Evolutionary conservation across 2,329 filamentous ascomycete genomes (phyloP).

Genomic region (Zymoseptoria tritici): DNA sequence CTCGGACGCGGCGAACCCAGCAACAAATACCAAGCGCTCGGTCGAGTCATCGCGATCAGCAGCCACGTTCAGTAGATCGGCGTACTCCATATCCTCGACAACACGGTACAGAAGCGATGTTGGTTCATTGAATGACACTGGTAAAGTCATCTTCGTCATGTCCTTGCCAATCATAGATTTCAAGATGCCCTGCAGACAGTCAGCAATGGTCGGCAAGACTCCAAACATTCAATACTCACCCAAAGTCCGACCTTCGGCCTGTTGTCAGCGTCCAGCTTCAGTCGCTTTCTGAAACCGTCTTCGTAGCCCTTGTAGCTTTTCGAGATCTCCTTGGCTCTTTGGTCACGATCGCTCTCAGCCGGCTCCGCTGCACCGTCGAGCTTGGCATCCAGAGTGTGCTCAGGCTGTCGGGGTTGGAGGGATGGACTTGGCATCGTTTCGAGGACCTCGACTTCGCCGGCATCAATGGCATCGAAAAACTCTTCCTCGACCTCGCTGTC

Average conservation of each 20-base stretch:
- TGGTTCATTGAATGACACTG: slow-evolving; percentile 97
- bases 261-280: slow-evolving; percentile 88
- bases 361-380: slow-evolving; percentile 41
- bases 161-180: slow-evolving; percentile 99
- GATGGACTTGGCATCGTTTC: slow-evolving; percentile 53
- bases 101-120: slow-evolving; percentile 92
- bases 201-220: slow-evolving; percentile 13
- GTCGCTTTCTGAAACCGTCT: slow-evolving; percentile 67
- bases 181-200: slow-evolving; percentile 64
- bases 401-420: slow-evolving; percentile 17
- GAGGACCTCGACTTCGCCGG: slow-evolving; percentile 77
- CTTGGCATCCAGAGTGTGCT: slow-evolving; percentile 16
- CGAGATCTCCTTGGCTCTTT: slow-evolving; percentile 57
- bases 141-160: slow-evolving; percentile 99
- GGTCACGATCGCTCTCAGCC: slow-evolving; percentile 24
- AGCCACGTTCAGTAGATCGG: slow-evolving; percentile 81
- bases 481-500: slow-evolving; percentile 83
- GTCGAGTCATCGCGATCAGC: slow-evolving; percentile 79
- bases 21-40: slow-evolving; percentile 88
- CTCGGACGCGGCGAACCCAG: slow-evolving; percentile 90
- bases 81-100: slow-evolving; percentile 97
- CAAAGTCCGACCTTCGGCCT: slow-evolving; percentile 91
- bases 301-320: slow-evolving; percentile 85
- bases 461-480: slow-evolving; percentile 95
- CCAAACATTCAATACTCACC: slow-evolving; percentile 51